Evolutionary conservation across 1,139 yeast species (phyloP).

Genomic region (Debaryomyces fabryi): DNA sequence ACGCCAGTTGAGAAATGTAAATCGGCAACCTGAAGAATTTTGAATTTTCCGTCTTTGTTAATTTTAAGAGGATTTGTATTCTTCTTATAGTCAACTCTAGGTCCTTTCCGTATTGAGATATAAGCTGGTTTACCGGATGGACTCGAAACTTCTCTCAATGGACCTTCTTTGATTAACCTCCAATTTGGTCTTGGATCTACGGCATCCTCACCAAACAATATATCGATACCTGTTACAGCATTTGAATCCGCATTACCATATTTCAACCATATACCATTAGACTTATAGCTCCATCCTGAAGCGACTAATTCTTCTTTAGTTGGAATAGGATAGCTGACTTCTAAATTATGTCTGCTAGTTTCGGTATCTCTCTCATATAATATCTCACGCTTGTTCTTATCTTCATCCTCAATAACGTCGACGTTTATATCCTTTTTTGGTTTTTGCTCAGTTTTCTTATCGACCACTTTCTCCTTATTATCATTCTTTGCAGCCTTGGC

Average conservation of each 20-base stretch:
- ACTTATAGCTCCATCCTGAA: slow-evolving; percentile 40
- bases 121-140: slow-evolving; percentile 26
- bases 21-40: slow-evolving; percentile 84
- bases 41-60: slow-evolving; percentile 53
- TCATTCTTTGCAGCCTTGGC: background rate
- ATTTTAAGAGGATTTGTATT: slow-evolving; percentile 29
- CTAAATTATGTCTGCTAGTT: slow-evolving; percentile 25
- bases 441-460: slow-evolving; percentile 4
- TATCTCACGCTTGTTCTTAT: background rate
- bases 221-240: slow-evolving; percentile 53
- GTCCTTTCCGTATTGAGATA: slow-evolving; percentile 34
- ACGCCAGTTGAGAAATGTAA: slow-evolving; percentile 78
- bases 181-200: slow-evolving; percentile 79
- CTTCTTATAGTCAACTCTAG: slow-evolving; percentile 25
- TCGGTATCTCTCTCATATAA: slow-evolving; percentile 9
- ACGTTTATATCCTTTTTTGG: slow-evolving; percentile 8
- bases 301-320: slow-evolving; percentile 29
- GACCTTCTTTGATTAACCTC: slow-evolving; percentile 41
- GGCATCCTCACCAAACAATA: slow-evolving; percentile 72
- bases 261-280: slow-evolving; percentile 38
- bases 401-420: background rate
- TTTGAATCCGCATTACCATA: slow-evolving; percentile 46
- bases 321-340: slow-evolving; percentile 32
- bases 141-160: slow-evolving; percentile 27
- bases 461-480: slow-evolving; percentile 7